A percentile compares a stretch with the other conserved stretches of the same genome.
These are phyloP conservation scores for Cochlearia excelsa DNA, from an alignment of 345 rosid genomes.

Conservation along the genomic window DNA sequence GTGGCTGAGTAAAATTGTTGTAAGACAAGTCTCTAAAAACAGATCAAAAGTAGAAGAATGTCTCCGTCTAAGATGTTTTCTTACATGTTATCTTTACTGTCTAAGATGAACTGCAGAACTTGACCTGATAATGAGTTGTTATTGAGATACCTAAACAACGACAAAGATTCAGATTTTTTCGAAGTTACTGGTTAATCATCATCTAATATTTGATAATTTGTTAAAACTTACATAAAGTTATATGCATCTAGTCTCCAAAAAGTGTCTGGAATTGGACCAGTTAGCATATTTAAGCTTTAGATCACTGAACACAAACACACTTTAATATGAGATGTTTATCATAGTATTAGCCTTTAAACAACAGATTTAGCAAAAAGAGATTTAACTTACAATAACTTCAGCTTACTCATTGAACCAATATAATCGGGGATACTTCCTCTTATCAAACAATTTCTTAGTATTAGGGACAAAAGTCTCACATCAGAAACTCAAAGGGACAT, in stretches of 20 bases:
- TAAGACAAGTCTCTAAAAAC: slow-evolving; percentile 74
- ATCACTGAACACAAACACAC: slow-evolving; percentile 45
- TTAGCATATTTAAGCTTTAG: slow-evolving; percentile 69
- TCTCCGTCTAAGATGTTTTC: slow-evolving; percentile 7
- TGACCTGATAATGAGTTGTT: slow-evolving; percentile 71
- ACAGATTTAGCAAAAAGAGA: background rate
- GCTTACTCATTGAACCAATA: slow-evolving; percentile 37
- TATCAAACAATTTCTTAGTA: slow-evolving; percentile 57
- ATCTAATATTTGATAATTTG: background rate
- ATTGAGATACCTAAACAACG: slow-evolving; percentile 54
- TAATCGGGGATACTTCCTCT: slow-evolving; percentile 46
- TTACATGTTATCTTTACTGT: slow-evolving; percentile 37
- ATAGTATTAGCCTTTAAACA: background rate
- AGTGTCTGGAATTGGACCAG: slow-evolving; percentile 46
- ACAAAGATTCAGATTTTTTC: background rate
- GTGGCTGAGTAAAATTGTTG: slow-evolving; percentile 66
- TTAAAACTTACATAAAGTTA: slow-evolving; percentile 49
- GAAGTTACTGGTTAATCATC: background rate
- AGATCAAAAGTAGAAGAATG: background rate
- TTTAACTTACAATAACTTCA: slow-evolving; percentile 55
- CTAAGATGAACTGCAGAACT: slow-evolving; percentile 51
- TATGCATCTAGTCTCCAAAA: slow-evolving; percentile 14
- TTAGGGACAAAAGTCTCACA: no score
- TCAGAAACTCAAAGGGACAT: no score
- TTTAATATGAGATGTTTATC: slow-evolving; percentile 8